Base-by-base conservation (phyloP, 2,329 filamentous ascomycete genomes). In the Fusarium protoensiforme region DNA sequence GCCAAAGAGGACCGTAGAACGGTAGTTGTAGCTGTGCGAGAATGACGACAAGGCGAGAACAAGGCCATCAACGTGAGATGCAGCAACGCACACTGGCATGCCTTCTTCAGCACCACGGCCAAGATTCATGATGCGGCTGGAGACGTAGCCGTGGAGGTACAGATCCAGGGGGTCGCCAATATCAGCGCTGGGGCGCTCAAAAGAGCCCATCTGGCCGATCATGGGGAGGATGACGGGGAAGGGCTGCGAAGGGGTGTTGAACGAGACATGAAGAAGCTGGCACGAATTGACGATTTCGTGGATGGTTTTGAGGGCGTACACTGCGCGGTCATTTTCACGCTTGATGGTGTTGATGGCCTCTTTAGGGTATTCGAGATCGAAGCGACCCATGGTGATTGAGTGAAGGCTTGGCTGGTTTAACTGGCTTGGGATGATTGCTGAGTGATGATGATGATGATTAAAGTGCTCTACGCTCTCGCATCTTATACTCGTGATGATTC, bases 121-220 rank as follows among this genome's bases (percentile, higher is more conserved):
- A 9, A 93, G 81, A 72, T 92, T 92, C 87, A 96, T 92, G 36
- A 98, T 86, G 9, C 94, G 92, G 1, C 91, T 91, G 68, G 91
- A 93, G 75, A 96, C 92, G 81, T 96, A 97, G 78, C 94, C 94
- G 82, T 97, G 94, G 9, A 97, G 87, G 81, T 97, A 97, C 70
- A 92, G 87, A 66, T 95, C 92, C 7, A 94, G 85, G 0, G 92
- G 90, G 73, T 94, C 91, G 59, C 88, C 86, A 20, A 88, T 81
- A 61, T 87, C 85, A 18, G 90, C 86, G 62, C 88, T 91, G 7
- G 92, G 92, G 0, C 85, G 83, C 10, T 86, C 86, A 79, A 92
- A 96, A 27, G 91, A 93, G 14, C 91, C 93, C 87, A 96, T 93
- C 76, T 93, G 91, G 60, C 93, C 94, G 77, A 97, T 93, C 94